These are phyloP conservation scores for Allium cepa DNA, from an alignment of 106 monocot species.

Conservation along the genomic window DNA sequence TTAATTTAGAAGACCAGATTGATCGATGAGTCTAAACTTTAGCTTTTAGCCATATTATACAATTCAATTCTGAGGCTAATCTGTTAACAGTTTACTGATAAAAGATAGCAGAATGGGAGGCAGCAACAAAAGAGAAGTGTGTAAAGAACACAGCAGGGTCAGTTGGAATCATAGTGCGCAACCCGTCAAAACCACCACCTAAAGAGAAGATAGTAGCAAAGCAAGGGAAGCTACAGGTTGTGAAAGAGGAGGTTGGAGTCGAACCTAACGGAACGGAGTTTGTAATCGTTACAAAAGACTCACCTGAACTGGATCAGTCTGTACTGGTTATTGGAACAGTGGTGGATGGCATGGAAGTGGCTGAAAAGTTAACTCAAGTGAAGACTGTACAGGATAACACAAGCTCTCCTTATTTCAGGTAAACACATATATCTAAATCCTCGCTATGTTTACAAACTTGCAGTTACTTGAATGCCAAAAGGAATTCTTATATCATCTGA, in stretches of 20 bases:
- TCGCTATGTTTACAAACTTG: too few species aligned
- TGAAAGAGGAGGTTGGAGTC: conserved; percentile 34
- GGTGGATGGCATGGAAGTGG: conserved; percentile 46
- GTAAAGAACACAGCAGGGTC: conserved; percentile 30
- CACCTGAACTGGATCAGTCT: conserved; percentile 34
- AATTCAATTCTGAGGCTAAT: too few species aligned
- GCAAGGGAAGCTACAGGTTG: conserved; percentile 43
- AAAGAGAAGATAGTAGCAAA: conserved; percentile 42
- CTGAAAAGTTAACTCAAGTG: conserved; percentile 34
- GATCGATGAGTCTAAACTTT: too few species aligned
- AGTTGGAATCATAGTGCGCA: conserved; percentile 42
- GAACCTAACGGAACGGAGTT: conserved; percentile 62
- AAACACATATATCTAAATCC: neutral
- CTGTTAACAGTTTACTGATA: neutral
- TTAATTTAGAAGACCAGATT: too few species aligned
- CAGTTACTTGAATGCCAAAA: too few species aligned
- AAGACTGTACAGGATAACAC: conserved; percentile 51
- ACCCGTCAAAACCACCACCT: conserved; percentile 28
- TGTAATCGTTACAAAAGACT: conserved; percentile 39
- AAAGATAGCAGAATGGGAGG: conserved; percentile 25
- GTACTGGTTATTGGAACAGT: conserved; percentile 45
- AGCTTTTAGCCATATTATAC: too few species aligned
- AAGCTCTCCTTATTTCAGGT: conserved; percentile 63
- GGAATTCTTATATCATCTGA: too few species aligned
- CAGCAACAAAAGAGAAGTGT: conserved; percentile 9